Percentiles rank a stretch among this genome's conserved stretches.
phyloP scores from a whole-genome alignment of 306 rosid species.

The barrel medic (Medicago truncatula) region DNA sequence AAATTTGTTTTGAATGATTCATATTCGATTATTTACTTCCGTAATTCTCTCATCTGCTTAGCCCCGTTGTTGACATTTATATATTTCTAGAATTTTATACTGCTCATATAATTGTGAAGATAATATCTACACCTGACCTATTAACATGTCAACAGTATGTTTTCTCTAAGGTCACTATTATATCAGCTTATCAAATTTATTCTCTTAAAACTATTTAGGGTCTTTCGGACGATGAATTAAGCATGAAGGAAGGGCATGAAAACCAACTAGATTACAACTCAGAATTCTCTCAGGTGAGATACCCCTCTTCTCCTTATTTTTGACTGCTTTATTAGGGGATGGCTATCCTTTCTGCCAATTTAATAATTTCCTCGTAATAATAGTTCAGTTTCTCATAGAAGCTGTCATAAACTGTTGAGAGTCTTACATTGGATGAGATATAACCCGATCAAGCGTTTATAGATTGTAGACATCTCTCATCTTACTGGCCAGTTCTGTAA shows the following conservation, averaged over 20 bases:
- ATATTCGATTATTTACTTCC: slow-evolving; percentile 13
- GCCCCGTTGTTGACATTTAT: neutral
- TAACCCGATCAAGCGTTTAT: neutral
- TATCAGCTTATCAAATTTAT: slow-evolving; percentile 29
- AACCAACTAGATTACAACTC: slow-evolving; percentile 36
- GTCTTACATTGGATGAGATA: neutral
- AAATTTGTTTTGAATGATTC: slow-evolving; percentile 16
- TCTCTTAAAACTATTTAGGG: slow-evolving; percentile 56
- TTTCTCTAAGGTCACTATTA: slow-evolving; percentile 33
- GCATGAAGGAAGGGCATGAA: slow-evolving; percentile 52
- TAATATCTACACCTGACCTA: slow-evolving; percentile 16
- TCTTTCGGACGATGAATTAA: slow-evolving; percentile 52
- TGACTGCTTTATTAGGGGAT: slow-evolving; percentile 15
- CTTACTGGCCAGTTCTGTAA: neutral
- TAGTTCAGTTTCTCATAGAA: slow-evolving; percentile 38
- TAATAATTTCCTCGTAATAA: slow-evolving; percentile 3
- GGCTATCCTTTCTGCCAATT: slow-evolving; percentile 23
- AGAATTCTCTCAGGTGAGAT: slow-evolving; percentile 60
- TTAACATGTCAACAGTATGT: slow-evolving; percentile 4
- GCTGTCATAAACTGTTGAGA: neutral
- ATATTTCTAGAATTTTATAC: neutral
- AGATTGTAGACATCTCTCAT: neutral
- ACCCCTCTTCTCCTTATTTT: slow-evolving; percentile 22
- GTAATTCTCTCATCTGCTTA: neutral
- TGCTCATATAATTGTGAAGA: slow-evolving; percentile 6